Evolutionary conservation across 2,329 filamentous ascomycete genomes (phyloP).

Genomic region (Sarocladium brachiariae): DNA sequence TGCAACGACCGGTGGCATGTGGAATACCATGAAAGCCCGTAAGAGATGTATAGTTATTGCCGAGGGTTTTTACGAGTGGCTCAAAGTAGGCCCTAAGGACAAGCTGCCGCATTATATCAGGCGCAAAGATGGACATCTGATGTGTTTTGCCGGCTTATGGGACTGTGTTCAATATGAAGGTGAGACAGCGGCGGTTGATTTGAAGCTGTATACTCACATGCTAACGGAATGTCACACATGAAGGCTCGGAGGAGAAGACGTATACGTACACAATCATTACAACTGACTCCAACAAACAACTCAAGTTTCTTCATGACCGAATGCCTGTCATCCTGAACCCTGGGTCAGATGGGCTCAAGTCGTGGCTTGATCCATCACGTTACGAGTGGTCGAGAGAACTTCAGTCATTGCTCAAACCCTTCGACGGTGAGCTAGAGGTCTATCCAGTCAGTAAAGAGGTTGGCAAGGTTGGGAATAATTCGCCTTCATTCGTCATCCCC

Average conservation of each 20-base stretch:
- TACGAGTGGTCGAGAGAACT: slow-evolving; percentile 72
- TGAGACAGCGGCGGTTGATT: slow-evolving; percentile 24
- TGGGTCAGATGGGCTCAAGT: slow-evolving; percentile 59
- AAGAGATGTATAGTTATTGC: slow-evolving; percentile 85
- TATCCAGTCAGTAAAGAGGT: slow-evolving; percentile 86
- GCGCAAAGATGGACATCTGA: slow-evolving; percentile 72
- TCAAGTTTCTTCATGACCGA: slow-evolving; percentile 83
- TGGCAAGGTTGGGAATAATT: slow-evolving; percentile 90
- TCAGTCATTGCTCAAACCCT: slow-evolving; percentile 74
- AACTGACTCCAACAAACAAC: slow-evolving; percentile 73
- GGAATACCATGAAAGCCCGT: slow-evolving; percentile 81
- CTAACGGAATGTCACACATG: neutral
- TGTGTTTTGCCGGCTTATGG: slow-evolving; percentile 90
- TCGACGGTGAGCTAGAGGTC: slow-evolving; percentile 68
- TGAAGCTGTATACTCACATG: neutral
- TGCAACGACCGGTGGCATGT: slow-evolving; percentile 70
- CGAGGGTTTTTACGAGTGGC: slow-evolving; percentile 95
- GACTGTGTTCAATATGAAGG: slow-evolving; percentile 79
- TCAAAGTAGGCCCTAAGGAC: slow-evolving; percentile 69
- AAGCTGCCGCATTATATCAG: slow-evolving; percentile 81
- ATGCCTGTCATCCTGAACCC: slow-evolving; percentile 93
- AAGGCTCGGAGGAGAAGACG: slow-evolving; percentile 48
- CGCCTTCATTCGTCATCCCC: slow-evolving; percentile 73
- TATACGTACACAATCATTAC: slow-evolving; percentile 96
- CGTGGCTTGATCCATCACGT: slow-evolving; percentile 70